These are phyloP conservation scores for Bruguiera parviflora DNA, from an alignment of 345 rosid species.

Conservation along the genomic window DNA sequence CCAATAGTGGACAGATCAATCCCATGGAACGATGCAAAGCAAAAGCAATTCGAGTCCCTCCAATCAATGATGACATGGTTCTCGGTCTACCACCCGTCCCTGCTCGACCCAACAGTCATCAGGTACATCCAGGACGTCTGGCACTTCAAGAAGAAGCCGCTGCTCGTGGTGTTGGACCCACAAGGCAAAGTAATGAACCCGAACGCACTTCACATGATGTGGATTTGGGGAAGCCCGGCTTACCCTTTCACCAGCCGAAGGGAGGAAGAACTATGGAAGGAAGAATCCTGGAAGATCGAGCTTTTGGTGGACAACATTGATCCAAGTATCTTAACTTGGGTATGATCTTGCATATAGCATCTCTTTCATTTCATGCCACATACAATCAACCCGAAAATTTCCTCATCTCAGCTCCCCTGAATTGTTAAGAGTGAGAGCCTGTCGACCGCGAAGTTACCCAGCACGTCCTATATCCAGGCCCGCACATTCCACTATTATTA, in stretches of 20 bases:
- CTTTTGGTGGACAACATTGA: conserved; percentile 52
- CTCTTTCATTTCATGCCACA: background rate
- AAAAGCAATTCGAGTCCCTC: conserved; percentile 46
- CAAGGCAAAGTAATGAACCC: conserved; percentile 67
- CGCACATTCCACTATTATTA: too few relatives aligned
- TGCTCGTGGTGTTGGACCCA: conserved; percentile 70
- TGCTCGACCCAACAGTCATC: conserved; percentile 45
- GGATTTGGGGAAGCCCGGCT: conserved; percentile 74
- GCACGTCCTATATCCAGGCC: too few relatives aligned
- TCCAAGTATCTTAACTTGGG: conserved; percentile 44
- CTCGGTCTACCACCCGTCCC: conserved; percentile 52
- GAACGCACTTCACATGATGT: conserved; percentile 80
- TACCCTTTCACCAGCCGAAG: conserved; percentile 63
- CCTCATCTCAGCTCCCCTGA: too few relatives aligned
- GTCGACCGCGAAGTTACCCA: too few relatives aligned
- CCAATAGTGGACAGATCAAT: conserved; percentile 50
- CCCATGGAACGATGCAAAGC: conserved; percentile 42
- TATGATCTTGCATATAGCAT: conserved; percentile 10
- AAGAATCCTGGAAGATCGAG: conserved; percentile 57
- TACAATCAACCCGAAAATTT: too few relatives aligned
- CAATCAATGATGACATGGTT: conserved; percentile 72
- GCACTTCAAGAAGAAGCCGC: conserved; percentile 62
- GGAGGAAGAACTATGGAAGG: conserved; percentile 63
- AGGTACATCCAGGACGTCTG: conserved; percentile 58
- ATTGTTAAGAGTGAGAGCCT: too few relatives aligned